A percentile compares a stretch with the other conserved stretches of the same genome.
phyloP scores from a whole-genome alignment of 345 rosid genomes.

The Dovyalis caffra region DNA sequence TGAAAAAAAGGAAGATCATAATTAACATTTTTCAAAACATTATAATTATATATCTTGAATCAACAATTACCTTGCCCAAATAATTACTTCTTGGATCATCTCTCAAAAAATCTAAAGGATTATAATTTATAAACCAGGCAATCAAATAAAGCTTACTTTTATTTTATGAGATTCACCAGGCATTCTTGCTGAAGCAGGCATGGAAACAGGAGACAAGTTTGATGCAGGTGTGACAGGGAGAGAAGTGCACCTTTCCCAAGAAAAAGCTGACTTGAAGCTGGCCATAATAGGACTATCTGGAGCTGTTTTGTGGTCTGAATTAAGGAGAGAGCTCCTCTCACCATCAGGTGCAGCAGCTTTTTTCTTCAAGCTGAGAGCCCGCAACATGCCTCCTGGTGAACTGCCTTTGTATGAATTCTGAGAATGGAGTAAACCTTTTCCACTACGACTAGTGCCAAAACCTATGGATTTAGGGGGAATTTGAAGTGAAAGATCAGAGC shows the following conservation, averaged over 20 bases:
- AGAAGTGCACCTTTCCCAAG: constrained; percentile 72
- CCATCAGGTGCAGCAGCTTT: constrained; percentile 44
- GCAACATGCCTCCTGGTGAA: constrained; percentile 61
- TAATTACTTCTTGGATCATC: background rate
- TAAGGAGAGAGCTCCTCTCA: constrained; percentile 70
- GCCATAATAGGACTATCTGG: constrained; percentile 47
- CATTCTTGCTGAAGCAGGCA: constrained; percentile 60
- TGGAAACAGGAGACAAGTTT: constrained; percentile 56
- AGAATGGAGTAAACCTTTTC: constrained; percentile 55
- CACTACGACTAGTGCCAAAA: constrained; percentile 42
- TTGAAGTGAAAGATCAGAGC: constrained; percentile 72
- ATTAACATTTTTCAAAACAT: background rate
- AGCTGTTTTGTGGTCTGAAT: constrained; percentile 41
- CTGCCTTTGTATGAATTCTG: constrained; percentile 51
- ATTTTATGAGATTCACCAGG: constrained; percentile 47
- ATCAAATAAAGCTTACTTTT: constrained; percentile 40
- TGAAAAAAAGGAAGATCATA: too few relatives aligned
- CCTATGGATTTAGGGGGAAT: constrained; percentile 62
- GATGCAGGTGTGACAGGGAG: constrained; percentile 72
- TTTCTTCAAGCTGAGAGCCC: constrained; percentile 72
- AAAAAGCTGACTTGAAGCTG: constrained; percentile 39
- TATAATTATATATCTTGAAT: background rate
- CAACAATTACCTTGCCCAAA: background rate
- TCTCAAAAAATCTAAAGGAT: background rate
- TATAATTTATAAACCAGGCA: background rate